Evolutionary conservation across 73 alveolate species (phyloP), one percentile per base, ranked within the genome.

Genomic region (Paramecium sexaurelia): DNA sequence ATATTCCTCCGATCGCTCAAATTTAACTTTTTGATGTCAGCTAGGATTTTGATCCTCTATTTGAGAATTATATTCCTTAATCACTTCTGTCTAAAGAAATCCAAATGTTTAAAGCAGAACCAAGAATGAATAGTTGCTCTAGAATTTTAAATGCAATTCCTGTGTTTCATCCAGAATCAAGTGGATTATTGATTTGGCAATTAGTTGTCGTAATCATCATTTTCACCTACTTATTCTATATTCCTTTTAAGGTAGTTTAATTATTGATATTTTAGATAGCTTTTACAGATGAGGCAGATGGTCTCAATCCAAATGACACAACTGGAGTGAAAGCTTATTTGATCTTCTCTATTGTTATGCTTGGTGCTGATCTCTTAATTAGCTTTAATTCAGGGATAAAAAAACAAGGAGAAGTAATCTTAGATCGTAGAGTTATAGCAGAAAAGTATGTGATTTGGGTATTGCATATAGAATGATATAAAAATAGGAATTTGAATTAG

Each of bases 401-500:
- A 17, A 11, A 43, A 5, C 29, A n/a, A 13, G 90, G 90, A 15
- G 43, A 78, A 24, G 43, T 78, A 10, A 78, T 78, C 11, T 26
- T 39, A 45, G 51, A 78, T 41, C 33, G 90, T 22, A 37, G 17
- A 22, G 32, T 19, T 11, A 78, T 78, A 5, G 90, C 90, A 5
- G 5, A 41, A 19, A 78, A 78, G 1, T 78, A 78, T 43, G n/a
- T 78, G 7, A 9, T 29, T 22, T 78, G 90, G 90, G 90, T 78
- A 78, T 78, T 39, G 35, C 24, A 17, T 35, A 6, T 6, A n/a
- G 11, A 5, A 6, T 29, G 1, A 40, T 78, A 19, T 24, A 45
- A 45, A 45, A 15, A 15, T 37, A 78, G 90, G 90, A 32, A 78
- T 78, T 78, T 11, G 90, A 78, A 78, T 78, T 78, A 78, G 90